Evolutionary conservation across 331 rosid genomes (phyloP).

Genomic region (Phaseolus coccineus): DNA sequence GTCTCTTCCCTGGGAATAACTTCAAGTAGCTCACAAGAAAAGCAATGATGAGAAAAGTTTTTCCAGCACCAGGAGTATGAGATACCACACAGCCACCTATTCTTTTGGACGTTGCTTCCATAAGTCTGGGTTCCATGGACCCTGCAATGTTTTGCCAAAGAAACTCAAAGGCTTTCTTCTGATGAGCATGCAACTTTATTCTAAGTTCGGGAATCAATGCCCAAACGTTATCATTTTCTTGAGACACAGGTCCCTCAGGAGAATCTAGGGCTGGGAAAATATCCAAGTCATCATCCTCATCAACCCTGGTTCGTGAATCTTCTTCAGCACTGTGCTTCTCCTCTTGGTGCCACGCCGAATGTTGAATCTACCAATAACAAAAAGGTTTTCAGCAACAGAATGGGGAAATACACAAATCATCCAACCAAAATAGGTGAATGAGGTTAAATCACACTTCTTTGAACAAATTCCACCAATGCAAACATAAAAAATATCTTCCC

Average conservation of each 20-base stretch:
- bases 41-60: slow-evolving; percentile 88
- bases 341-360: slow-evolving; percentile 58
- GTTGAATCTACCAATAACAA: slow-evolving; percentile 61
- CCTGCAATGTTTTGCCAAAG: slow-evolving; percentile 90
- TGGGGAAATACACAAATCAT: slow-evolving; percentile 4
- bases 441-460: slow-evolving; percentile 24
- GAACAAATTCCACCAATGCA: slow-evolving; percentile 24
- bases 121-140: slow-evolving; percentile 64
- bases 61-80: slow-evolving; percentile 97
- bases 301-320: slow-evolving; percentile 49
- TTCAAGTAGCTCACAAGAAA: slow-evolving; percentile 91
- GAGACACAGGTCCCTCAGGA: slow-evolving; percentile 52
- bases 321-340: slow-evolving; percentile 58
- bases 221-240: slow-evolving; percentile 82
- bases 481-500: background rate
- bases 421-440: slow-evolving; percentile 13
- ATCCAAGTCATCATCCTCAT: slow-evolving; percentile 58
- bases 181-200: slow-evolving; percentile 76
- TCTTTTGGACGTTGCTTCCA: slow-evolving; percentile 59
- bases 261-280: slow-evolving; percentile 44
- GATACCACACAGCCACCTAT: slow-evolving; percentile 95
- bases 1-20: slow-evolving; percentile 88
- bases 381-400: slow-evolving; percentile 37
- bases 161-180: slow-evolving; percentile 90
- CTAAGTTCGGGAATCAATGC: slow-evolving; percentile 79